phyloP scores from a whole-genome alignment of 768 basidiomycete genomes.

The Tylopilus intermedius region DNA sequence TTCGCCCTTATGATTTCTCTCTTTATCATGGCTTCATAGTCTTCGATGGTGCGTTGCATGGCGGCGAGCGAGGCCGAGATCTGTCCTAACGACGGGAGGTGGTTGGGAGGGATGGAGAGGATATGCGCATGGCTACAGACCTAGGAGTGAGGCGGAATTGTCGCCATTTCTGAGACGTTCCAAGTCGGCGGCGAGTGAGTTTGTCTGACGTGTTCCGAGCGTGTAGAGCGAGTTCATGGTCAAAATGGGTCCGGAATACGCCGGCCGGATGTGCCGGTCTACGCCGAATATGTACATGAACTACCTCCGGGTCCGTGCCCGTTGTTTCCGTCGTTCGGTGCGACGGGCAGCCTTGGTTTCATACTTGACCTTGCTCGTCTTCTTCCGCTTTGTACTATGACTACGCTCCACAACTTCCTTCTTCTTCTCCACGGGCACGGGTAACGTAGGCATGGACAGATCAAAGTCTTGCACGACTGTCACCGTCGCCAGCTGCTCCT shows the following conservation, averaged over 20 bases:
- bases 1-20: constrained; percentile 95
- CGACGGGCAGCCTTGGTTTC: constrained; percentile 58
- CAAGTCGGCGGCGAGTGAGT: constrained; percentile 81
- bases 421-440: background rate
- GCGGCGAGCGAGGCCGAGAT: constrained; percentile 96
- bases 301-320: constrained; percentile 54
- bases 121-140: constrained; percentile 40
- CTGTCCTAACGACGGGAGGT: constrained; percentile 63
- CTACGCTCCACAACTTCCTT: constrained; percentile 7
- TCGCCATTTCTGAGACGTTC: constrained; percentile 80
- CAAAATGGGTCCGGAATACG: constrained; percentile 1
- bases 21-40: constrained; percentile 95
- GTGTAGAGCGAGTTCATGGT: constrained; percentile 94
- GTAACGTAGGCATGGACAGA: constrained; percentile 41
- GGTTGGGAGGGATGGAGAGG: background rate
- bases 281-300: constrained; percentile 2
- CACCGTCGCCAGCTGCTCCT: constrained; percentile 82
- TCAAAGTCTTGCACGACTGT: constrained; percentile 92
- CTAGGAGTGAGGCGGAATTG: constrained; percentile 73
- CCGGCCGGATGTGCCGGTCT: constrained; percentile 13
- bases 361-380: constrained; percentile 5
- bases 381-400: constrained; percentile 10
- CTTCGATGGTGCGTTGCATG: constrained; percentile 90
- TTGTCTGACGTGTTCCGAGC: constrained; percentile 86
- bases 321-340: constrained; percentile 55